Conservation (phyloP, 208 protist genomes). For the Trichomonas vaginalis region DNA sequence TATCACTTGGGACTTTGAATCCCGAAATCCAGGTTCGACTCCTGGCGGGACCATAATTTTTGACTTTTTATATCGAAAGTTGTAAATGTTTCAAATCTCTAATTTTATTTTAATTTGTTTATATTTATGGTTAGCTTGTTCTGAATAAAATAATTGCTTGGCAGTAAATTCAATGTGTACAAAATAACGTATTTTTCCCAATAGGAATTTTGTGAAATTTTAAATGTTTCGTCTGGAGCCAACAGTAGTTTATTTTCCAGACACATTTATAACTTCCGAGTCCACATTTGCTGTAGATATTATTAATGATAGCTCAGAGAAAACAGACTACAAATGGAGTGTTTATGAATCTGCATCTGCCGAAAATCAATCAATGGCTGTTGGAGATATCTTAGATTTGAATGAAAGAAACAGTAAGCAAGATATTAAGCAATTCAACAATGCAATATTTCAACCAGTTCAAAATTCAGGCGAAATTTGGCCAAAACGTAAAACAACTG, state of each 20-base stretch:
- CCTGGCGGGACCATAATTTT: conserved; percentile 14
- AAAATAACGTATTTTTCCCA: neutral
- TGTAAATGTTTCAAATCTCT: neutral
- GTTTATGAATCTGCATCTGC: neutral
- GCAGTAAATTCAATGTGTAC: neutral
- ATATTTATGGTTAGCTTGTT: no score
- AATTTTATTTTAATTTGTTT: neutral
- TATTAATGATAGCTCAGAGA: neutral
- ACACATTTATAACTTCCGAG: neutral
- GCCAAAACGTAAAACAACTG: neutral
- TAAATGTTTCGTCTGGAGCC: neutral
- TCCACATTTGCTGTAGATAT: neutral
- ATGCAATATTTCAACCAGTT: neutral
- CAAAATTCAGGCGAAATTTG: neutral
- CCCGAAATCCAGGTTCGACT: conserved; percentile 17
- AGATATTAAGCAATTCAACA: neutral
- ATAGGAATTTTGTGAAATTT: neutral
- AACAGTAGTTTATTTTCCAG: neutral
- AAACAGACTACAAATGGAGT: neutral
- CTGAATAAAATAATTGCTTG: neutral
- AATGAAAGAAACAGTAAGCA: neutral
- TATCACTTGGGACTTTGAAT: conserved; percentile 21
- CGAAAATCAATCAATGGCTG: neutral
- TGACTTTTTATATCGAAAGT: neutral
- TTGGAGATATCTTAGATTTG: neutral